Conservation (phyloP, 768 basidiomycete genomes). For the Pulveroboletus sp. region DNA sequence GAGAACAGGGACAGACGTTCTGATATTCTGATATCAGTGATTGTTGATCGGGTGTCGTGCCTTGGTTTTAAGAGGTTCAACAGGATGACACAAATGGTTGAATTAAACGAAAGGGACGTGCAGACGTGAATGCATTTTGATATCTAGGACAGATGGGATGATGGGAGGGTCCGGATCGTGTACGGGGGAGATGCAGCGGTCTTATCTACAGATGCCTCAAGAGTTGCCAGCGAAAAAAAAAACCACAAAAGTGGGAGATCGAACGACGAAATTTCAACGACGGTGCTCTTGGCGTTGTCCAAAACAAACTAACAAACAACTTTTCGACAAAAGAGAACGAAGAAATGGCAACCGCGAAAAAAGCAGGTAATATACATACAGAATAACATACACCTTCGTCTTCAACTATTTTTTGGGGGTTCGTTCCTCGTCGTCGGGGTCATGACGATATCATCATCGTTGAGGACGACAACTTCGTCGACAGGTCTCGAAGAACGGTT, state of each 20-base stretch:
- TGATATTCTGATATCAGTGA: too few relatives aligned
- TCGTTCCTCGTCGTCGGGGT: constrained; percentile 1
- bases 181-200: too few relatives aligned
- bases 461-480: constrained; percentile 18
- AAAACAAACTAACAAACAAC: neutral
- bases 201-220: too few relatives aligned
- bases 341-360: neutral
- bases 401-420: constrained; percentile 1
- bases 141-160: too few relatives aligned
- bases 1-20: too few relatives aligned
- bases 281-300: constrained; percentile 1
- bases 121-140: too few relatives aligned
- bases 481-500: constrained; percentile 56
- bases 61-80: too few relatives aligned
- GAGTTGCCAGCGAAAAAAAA: too few relatives aligned
- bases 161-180: too few relatives aligned
- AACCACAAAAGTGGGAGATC: neutral
- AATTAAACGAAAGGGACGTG: too few relatives aligned
- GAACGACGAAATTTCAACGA: constrained; percentile 8
- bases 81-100: too few relatives aligned
- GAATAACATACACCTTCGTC: constrained; percentile 28
- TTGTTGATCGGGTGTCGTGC: too few relatives aligned
- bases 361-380: constrained; percentile 30
- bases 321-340: neutral
- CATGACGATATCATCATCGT: constrained; percentile 10